Conservation (phyloP, 768 basidiomycete species). For the Myochromella boudieri region DNA sequence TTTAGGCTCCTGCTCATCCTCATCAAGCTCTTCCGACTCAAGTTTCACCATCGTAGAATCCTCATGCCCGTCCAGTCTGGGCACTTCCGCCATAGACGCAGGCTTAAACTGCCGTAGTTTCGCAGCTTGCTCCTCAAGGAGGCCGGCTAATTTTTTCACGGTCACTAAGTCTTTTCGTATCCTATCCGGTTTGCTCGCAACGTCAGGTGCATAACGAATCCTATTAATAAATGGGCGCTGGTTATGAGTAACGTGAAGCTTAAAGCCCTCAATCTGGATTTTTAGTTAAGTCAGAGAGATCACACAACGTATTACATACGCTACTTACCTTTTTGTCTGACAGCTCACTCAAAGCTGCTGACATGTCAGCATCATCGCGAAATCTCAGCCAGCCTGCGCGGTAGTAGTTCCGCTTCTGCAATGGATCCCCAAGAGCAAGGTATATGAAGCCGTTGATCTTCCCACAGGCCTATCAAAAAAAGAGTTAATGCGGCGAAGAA, state of each 20-base stretch:
- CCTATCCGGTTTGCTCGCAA: slow-evolving; percentile 77
- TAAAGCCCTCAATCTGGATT: slow-evolving; percentile 88
- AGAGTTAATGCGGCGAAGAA: slow-evolving; percentile 7
- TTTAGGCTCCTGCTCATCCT: slow-evolving; percentile 50
- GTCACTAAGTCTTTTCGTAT: slow-evolving; percentile 80
- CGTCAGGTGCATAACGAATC: slow-evolving; percentile 78
- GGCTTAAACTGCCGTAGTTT: slow-evolving; percentile 47
- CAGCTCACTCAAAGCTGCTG: slow-evolving; percentile 64
- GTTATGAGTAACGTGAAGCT: slow-evolving; percentile 85
- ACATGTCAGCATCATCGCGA: slow-evolving; percentile 81
- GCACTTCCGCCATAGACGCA: slow-evolving; percentile 18
- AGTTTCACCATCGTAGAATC: slow-evolving; percentile 27
- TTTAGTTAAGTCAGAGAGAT: slow-evolving; percentile 6
- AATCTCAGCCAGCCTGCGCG: slow-evolving; percentile 95
- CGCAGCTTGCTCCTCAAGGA: slow-evolving; percentile 72
- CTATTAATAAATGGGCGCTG: slow-evolving; percentile 75
- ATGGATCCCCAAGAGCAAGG: slow-evolving; percentile 87
- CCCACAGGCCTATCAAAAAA: slow-evolving; percentile 59
- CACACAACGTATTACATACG: background rate
- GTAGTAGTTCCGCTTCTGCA: slow-evolving; percentile 91
- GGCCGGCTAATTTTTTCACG: slow-evolving; percentile 66
- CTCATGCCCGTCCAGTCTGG: slow-evolving; percentile 13
- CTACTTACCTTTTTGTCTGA: slow-evolving; percentile 78
- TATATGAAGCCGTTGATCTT: slow-evolving; percentile 82
- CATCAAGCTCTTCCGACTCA: slow-evolving; percentile 42